Conservation (phyloP, 805 yeast species). For the Wickerhamomyces kurtzmanii region DNA sequence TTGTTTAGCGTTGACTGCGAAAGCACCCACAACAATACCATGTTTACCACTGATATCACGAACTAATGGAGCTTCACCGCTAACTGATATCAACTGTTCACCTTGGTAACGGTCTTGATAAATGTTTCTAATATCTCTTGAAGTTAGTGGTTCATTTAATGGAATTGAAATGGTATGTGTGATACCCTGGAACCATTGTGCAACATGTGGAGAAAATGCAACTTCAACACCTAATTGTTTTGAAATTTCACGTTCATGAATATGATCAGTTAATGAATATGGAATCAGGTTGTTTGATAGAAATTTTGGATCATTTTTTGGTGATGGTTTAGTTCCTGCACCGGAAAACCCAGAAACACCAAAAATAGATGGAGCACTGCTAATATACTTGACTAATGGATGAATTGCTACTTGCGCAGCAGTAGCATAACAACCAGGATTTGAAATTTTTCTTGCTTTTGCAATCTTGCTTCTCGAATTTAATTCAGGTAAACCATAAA, state of each 20-base stretch:
- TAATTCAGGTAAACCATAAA: constrained; percentile 92
- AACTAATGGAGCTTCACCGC: constrained; percentile 91
- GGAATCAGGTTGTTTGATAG: constrained; percentile 84
- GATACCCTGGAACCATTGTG: constrained; percentile 99
- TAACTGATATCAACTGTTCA: constrained; percentile 75
- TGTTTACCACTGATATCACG: constrained; percentile 89
- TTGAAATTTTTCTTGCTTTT: constrained; percentile 72
- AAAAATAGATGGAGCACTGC: constrained; percentile 75
- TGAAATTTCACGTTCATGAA: constrained; percentile 92
- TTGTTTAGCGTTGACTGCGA: constrained; percentile 81
- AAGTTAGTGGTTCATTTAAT: constrained; percentile 55
- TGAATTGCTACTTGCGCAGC: constrained; percentile 91
- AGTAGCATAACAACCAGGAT: constrained; percentile 99
- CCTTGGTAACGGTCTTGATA: constrained; percentile 84
- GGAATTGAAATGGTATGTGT: constrained; percentile 89
- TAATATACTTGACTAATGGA: constrained; percentile 63
- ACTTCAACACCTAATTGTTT: constrained; percentile 66
- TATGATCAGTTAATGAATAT: constrained; percentile 91
- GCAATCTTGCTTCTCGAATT: constrained; percentile 58
- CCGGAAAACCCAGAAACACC: constrained; percentile 99
- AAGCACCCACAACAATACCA: constrained; percentile 92
- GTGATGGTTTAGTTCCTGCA: constrained; percentile 98
- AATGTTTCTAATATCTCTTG: constrained; percentile 75
- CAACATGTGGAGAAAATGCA: constrained; percentile 95
- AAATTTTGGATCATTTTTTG: constrained; percentile 77